Conservation (phyloP, 306 rosid genomes). For the Hippophae gyantsensis region DNA sequence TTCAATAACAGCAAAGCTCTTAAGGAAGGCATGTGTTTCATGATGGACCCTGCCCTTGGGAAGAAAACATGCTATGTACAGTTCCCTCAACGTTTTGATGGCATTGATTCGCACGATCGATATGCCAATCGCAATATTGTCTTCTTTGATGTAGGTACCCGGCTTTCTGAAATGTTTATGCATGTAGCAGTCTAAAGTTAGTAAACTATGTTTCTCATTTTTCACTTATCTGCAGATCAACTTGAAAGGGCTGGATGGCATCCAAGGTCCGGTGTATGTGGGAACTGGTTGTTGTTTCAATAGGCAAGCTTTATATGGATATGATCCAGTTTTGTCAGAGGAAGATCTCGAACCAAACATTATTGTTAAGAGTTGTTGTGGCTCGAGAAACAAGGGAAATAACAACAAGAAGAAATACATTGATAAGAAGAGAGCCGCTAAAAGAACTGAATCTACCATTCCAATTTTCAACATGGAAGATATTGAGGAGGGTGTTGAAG, state of each 20-base stretch:
- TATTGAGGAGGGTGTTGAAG: constrained; percentile 96
- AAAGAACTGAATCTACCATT: constrained; percentile 84
- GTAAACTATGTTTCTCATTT: neutral
- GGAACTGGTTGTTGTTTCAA: constrained; percentile 99
- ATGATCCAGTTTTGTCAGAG: constrained; percentile 85
- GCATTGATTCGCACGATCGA: constrained; percentile 97
- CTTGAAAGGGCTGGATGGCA: constrained; percentile 92
- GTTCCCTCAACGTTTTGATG: constrained; percentile 97
- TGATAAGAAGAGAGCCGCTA: constrained; percentile 74
- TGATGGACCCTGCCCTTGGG: constrained; percentile 94
- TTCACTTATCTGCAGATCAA: constrained; percentile 50
- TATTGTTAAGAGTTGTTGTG: constrained; percentile 90
- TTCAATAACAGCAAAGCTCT: constrained; percentile 97
- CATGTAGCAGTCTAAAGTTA: neutral
- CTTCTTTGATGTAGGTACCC: constrained; percentile 80
- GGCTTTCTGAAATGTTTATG: neutral
- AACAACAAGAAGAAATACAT: constrained; percentile 54
- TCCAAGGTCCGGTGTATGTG: constrained; percentile 99
- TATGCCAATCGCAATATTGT: constrained; percentile 98
- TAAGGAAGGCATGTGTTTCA: constrained; percentile 98
- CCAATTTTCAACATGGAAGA: constrained; percentile 94
- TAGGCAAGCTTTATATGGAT: constrained; percentile 96
- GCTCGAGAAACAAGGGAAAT: constrained; percentile 81
- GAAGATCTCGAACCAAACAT: constrained; percentile 92
- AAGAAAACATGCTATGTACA: constrained; percentile 97